These are phyloP conservation scores for Rhodotorula kratochvilovae DNA, from an alignment of 768 basidiomycete genomes.

Conservation along the genomic window DNA sequence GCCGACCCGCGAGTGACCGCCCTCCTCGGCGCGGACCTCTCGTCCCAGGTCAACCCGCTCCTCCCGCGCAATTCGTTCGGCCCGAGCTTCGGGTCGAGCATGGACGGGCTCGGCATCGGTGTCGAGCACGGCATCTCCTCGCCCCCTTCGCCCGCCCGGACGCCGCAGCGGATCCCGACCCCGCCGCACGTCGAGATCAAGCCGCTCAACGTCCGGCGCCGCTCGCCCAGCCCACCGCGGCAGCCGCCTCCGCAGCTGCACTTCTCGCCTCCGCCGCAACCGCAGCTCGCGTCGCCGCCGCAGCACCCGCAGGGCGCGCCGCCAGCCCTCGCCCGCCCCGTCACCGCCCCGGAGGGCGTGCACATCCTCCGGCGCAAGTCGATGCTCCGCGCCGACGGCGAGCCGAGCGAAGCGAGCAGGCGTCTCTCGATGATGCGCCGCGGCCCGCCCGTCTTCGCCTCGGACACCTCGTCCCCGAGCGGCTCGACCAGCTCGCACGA, in stretches of 20 bases:
- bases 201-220: neutral
- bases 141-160: neutral
- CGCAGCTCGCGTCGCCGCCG: too few species aligned
- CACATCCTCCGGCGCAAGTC: neutral
- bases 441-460: constrained; percentile 1
- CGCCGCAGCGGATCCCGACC: neutral
- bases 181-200: neutral
- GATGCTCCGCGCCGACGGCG: neutral
- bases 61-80: constrained; percentile 4
- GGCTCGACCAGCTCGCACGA: constrained; percentile 8
- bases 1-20: neutral
- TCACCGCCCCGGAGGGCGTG: neutral
- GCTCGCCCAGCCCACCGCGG: neutral
- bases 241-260: neutral
- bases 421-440: constrained; percentile 14
- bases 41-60: neutral
- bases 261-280: neutral
- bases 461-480: neutral
- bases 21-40: neutral
- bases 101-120: constrained; percentile 11
- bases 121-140: neutral
- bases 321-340: neutral
- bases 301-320: neutral
- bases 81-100: neutral
- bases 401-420: neutral